These are phyloP conservation scores for Curvularia sp. DNA, from an alignment of 2,329 filamentous ascomycete genomes.

Conservation along the genomic window DNA sequence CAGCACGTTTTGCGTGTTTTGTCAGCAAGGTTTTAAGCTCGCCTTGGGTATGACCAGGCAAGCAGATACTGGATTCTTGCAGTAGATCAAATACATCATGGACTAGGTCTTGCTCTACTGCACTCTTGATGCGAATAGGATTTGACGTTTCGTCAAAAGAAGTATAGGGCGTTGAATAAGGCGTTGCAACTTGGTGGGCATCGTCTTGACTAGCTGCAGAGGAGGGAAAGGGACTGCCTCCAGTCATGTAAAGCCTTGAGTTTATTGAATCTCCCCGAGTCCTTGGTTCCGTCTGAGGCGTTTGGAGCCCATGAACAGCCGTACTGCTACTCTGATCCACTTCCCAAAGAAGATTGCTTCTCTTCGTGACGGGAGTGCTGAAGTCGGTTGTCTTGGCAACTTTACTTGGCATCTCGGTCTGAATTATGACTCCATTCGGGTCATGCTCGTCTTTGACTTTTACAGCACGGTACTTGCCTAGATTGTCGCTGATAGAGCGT, in stretches of 20 bases:
- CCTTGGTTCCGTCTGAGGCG: conserved; percentile 36
- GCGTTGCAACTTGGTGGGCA: conserved; percentile 20
- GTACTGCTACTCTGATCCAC: conserved; percentile 27
- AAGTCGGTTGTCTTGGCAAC: conserved; percentile 48
- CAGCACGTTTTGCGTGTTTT: conserved; percentile 64
- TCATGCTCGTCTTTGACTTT: conserved; percentile 41
- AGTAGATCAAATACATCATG: conserved; percentile 61
- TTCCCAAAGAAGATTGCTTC: conserved; percentile 52
- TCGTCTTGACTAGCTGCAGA: conserved; percentile 22
- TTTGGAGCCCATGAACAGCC: conserved; percentile 31
- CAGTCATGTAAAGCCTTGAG: conserved; percentile 12
- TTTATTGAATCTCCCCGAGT: conserved; percentile 23
- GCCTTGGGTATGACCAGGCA: conserved; percentile 23
- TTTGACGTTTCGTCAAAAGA: conserved; percentile 45
- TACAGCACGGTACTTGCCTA: conserved; percentile 46
- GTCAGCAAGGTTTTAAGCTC: conserved; percentile 34
- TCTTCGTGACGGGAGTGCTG: conserved; percentile 44
- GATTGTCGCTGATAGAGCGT: conserved; percentile 32
- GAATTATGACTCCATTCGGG: conserved; percentile 35
- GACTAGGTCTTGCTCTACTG: conserved; percentile 28
- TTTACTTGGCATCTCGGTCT: conserved; percentile 54
- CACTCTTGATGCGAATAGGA: conserved; percentile 40
- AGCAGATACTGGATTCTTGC: conserved; percentile 52
- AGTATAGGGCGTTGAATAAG: conserved; percentile 28
- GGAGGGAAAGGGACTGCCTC: conserved; percentile 27